Base-by-base conservation (phyloP, 2,329 filamentous ascomycete genomes). In the Fusarium austroafricanum region DNA sequence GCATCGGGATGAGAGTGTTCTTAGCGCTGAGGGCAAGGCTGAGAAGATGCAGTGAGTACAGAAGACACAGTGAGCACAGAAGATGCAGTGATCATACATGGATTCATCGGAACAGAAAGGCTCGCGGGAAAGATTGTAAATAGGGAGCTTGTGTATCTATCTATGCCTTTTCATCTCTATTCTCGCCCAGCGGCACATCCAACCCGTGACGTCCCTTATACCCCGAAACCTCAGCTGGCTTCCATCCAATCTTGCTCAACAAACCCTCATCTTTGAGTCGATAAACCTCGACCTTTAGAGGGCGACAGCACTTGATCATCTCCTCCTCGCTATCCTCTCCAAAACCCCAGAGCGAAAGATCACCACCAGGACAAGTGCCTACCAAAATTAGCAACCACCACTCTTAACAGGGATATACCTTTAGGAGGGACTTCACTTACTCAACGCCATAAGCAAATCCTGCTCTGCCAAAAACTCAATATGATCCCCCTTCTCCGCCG, bases 381-480 rank as follows among this genome's bases (percentile, higher is more conserved):
- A 14, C 37, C 3, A 28, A 2, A 6, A 11, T 74, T 20, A 73
- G 69, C 31, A 49, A 45, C 15, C 29, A 23, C 6, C 12, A 7
- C 5, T 2, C 2, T 2, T 2, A 5, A 15, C 5, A 23, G 21
- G 4, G 21, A 23, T 23, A 4, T 23, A 23, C 4, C 6, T 23
- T 23, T 23, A 23, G 6, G 21, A 23, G 21, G 21, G 21, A 2
- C 1, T 10, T 14, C 1, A 77, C 81, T 59, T 73, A 85, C 84
- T 87, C 68, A 87, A 50, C 0, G 84, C 85, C 79, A 86, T 85
- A 35, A 96, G 78, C 11, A 95, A 78, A 75, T 94, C 90, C 72
- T 92, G 87, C 81, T 96, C 93, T 0, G 92, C 92, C 62, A 96
- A 87, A 74, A 96, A 94, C 77, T 93, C 91, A 57, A 95, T 87